Evolutionary conservation across 1,284 basidiomycete genomes (phyloP).

Genomic region (Kalmanozyma brasiliensis): DNA sequence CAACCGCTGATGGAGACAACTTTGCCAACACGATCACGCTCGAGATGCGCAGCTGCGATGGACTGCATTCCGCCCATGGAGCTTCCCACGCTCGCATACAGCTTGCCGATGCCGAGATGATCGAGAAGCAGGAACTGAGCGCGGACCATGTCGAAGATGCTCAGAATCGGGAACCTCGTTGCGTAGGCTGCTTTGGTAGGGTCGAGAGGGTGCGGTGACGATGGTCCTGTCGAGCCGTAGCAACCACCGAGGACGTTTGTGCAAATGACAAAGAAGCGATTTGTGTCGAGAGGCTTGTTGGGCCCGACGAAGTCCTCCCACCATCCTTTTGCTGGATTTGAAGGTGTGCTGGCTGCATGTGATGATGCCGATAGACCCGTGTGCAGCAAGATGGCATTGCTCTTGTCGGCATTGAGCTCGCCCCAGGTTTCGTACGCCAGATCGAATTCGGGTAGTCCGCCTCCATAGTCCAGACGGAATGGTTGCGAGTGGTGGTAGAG

Average conservation of each 20-base stretch:
- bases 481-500: constrained; percentile 70
- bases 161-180: constrained; percentile 89
- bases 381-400: constrained; percentile 95
- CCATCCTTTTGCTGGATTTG: constrained; percentile 89
- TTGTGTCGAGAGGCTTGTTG: constrained; percentile 86
- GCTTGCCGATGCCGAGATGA: constrained; percentile 81
- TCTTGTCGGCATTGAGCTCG: constrained; percentile 77
- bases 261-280: constrained; percentile 92
- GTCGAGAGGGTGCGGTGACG: constrained; percentile 77
- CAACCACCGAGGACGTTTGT: constrained; percentile 97
- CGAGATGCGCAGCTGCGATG: constrained; percentile 92
- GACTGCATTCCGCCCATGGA: constrained; percentile 99
- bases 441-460: constrained; percentile 78
- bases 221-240: constrained; percentile 95
- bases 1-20: constrained; percentile 94
- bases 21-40: constrained; percentile 85
- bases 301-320: constrained; percentile 99
- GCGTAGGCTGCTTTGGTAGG: constrained; percentile 76
- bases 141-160: constrained; percentile 93
- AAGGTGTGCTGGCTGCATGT: constrained; percentile 85
- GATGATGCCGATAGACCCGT: constrained; percentile 95
- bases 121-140: constrained; percentile 91
- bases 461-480: constrained; percentile 79
- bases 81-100: constrained; percentile 91
- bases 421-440: constrained; percentile 99